Evolutionary conservation across 1,284 basidiomycete species (phyloP).

Genomic region (Cryptococcus sp.): DNA sequence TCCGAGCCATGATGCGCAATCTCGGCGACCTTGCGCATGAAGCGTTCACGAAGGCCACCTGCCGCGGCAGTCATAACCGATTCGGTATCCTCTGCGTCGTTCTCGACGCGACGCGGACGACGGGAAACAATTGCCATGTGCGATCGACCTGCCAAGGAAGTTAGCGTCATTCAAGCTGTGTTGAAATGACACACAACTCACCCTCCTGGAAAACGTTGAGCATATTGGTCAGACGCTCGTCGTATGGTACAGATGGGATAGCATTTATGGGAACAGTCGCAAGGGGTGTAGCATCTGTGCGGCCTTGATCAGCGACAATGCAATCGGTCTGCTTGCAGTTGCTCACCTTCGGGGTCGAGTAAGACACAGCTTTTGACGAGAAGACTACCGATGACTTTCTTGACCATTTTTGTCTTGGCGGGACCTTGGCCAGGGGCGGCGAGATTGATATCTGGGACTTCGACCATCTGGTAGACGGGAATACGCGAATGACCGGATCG

Average conservation of each 20-base stretch:
- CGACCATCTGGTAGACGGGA: constrained; percentile 68
- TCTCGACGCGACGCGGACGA: constrained; percentile 45
- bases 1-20: constrained; percentile 53
- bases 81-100: constrained; percentile 32
- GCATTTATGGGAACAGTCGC: constrained; percentile 79
- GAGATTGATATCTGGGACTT: constrained; percentile 57
- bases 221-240: constrained; percentile 81
- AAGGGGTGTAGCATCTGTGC: constrained; percentile 70
- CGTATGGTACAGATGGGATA: constrained; percentile 78
- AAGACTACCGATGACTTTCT: constrained; percentile 77
- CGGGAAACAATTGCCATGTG: constrained; percentile 89
- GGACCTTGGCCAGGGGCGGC: constrained; percentile 28
- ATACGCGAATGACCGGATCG: constrained; percentile 71
- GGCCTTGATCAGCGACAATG: constrained; percentile 2
- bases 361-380: constrained; percentile 82
- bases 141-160: constrained; percentile 57
- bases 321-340: neutral
- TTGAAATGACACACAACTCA: neutral
- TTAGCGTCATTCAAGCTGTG: neutral
- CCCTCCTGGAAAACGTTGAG: constrained; percentile 90
- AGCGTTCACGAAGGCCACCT: constrained; percentile 53
- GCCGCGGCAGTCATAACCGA: constrained; percentile 54
- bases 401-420: constrained; percentile 58
- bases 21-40: constrained; percentile 39
- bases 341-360: constrained; percentile 78